Evolutionary conservation across 345 rosid species (phyloP), one percentile per base, ranked within the genome.

Genomic region (Lenwebbia sp.): DNA sequence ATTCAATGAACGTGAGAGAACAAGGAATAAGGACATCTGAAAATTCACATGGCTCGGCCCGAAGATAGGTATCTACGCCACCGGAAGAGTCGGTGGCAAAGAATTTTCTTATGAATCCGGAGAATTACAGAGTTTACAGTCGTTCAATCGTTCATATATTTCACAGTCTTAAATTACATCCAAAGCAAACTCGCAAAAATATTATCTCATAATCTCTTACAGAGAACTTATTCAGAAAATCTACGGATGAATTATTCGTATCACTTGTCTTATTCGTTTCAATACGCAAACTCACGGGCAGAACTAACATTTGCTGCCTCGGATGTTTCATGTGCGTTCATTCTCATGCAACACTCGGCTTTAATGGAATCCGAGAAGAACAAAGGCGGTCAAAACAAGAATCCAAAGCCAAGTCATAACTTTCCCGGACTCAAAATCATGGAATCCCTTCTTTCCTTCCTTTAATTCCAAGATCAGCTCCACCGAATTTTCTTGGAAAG

Each of bases 1-100:
- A n/a, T n/a, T n/a, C n/a, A n/a, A n/a, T n/a, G n/a, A n/a, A n/a
- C n/a, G n/a, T n/a, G n/a, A n/a, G n/a, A n/a, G n/a, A n/a, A n/a
- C n/a, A n/a, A n/a, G 25, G 78, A 65, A 9, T 65, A 33, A 17
- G 25, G 2, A 37, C 25, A 8, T 4, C 25, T 65, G 0, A 65
- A 65, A 65, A 65, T 65, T 33, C 0, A 65, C 10, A 6, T 33
- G 12, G 13, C 8, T 21, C 0, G 2, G 0, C 5, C 44, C 25
- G 1, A 65, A 19, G 13, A 1, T 65, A 65, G 25, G 13, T 17
- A 65, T 65, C 44, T 33, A 33, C 2, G 13, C 47, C 47, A 37
- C 1, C 4, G 0, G 5, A 70, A 62, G 2, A 19, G 0, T 1
- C 0, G 0, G 1, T 1, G 0, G 7, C 13, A 10, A 70, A 11